These are phyloP conservation scores for Rhizophora apiculata DNA, from an alignment of 345 rosid genomes.

Conservation along the genomic window DNA sequence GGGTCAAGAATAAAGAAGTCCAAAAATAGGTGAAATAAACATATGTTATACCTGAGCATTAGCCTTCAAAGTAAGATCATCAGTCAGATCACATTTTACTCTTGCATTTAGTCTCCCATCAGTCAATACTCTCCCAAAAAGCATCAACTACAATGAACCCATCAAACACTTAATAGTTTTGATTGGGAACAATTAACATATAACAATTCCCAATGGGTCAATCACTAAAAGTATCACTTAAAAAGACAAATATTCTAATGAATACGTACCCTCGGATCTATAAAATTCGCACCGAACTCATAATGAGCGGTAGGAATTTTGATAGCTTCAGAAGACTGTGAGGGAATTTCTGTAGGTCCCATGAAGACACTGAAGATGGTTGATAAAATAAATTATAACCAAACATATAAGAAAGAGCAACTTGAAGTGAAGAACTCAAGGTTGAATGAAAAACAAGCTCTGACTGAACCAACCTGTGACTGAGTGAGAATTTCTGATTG, in stretches of 20 bases:
- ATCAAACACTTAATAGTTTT: conserved; percentile 1
- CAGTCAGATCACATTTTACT: conserved; percentile 81
- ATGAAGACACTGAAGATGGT: conserved; percentile 59
- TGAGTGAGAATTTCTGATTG: conserved; percentile 78
- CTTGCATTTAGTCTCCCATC: conserved; percentile 92
- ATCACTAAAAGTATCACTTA: not conserved
- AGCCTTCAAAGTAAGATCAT: conserved; percentile 68
- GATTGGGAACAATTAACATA: not conserved
- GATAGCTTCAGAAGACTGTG: conserved; percentile 77
- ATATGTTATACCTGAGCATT: conserved; percentile 65
- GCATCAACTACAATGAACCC: conserved; percentile 59
- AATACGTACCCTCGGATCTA: conserved; percentile 62
- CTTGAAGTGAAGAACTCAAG: not conserved
- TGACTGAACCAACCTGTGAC: conserved; percentile 62
- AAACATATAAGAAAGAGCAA: conserved; percentile 3
- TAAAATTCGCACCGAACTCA: conserved; percentile 91
- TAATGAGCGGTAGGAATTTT: conserved; percentile 87
- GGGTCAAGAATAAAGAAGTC: not conserved
- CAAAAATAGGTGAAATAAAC: conserved; percentile 7
- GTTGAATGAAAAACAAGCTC: not conserved
- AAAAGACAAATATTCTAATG: not conserved
- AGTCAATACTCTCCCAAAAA: conserved; percentile 80
- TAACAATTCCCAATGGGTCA: not conserved
- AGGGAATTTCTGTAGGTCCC: conserved; percentile 93
- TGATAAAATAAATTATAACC: conserved; percentile 4